Evolutionary conservation across 176 grass and related monocot genomes (phyloP).

Genomic region (Oryza glaberrima): DNA sequence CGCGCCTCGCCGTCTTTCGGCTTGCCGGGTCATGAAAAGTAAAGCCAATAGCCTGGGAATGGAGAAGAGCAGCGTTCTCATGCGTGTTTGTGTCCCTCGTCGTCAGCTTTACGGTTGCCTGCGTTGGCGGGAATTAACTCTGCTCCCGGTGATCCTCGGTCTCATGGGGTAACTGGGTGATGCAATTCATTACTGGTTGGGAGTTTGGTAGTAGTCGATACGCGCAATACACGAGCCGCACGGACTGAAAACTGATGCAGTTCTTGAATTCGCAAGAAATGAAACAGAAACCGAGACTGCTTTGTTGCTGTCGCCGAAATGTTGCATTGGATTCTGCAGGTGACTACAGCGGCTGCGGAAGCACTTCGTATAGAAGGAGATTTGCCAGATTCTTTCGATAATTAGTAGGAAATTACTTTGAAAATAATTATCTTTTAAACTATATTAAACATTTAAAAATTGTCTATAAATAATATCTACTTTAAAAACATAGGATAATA

Average conservation of each 20-base stretch:
- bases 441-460: no score
- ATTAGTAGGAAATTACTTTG: not conserved
- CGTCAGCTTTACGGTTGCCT: conserved; percentile 26
- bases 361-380: not conserved
- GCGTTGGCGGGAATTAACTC: not conserved
- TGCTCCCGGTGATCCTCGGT: no score
- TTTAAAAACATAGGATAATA: no score
- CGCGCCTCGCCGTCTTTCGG: conserved; percentile 13
- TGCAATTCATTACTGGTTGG: not conserved
- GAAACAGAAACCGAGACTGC: not conserved
- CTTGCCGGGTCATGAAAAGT: not conserved
- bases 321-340: no score
- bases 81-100: not conserved
- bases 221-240: not conserved
- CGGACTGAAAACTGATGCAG: not conserved
- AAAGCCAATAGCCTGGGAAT: not conserved
- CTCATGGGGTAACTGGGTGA: not conserved
- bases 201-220: not conserved
- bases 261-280: not conserved
- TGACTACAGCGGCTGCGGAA: not conserved
- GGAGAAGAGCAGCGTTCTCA: not conserved
- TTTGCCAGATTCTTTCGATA: not conserved
- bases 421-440: no score
- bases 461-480: no score
- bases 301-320: no score